These are phyloP conservation scores for Ascochyta clinopodiicola DNA, from an alignment of 2,329 filamentous ascomycete species.

Conservation along the genomic window DNA sequence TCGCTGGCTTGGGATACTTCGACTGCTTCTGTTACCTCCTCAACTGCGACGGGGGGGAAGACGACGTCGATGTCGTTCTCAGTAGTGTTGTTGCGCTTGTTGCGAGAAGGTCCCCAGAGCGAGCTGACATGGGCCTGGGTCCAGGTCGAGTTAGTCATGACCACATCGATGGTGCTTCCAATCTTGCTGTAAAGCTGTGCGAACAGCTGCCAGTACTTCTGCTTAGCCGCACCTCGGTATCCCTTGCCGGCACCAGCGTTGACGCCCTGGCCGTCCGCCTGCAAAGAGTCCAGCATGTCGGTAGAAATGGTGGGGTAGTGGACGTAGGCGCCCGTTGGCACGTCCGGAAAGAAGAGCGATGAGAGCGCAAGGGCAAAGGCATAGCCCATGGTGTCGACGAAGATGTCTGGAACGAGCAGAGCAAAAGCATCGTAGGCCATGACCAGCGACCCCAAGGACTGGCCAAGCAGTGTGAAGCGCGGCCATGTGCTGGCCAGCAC, in stretches of 20 bases:
- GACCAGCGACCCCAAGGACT: conserved; percentile 86
- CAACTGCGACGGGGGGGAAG: conserved; percentile 90
- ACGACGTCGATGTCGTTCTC: conserved; percentile 72
- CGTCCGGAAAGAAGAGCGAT: conserved; percentile 78
- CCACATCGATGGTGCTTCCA: conserved; percentile 83
- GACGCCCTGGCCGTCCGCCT: conserved; percentile 66
- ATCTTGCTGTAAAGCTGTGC: conserved; percentile 82
- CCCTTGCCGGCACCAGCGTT: conserved; percentile 85
- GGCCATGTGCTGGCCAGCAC: conserved; percentile 89
- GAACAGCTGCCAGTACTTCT: conserved; percentile 85
- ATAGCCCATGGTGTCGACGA: conserved; percentile 98
- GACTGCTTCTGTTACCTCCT: conserved; percentile 78
- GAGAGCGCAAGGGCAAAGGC: conserved; percentile 85
- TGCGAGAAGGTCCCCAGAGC: conserved; percentile 71
- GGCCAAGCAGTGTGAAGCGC: conserved; percentile 90
- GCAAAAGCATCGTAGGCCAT: conserved; percentile 92
- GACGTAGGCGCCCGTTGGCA: conserved; percentile 91
- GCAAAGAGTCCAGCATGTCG: conserved; percentile 87
- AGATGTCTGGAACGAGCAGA: conserved; percentile 90
- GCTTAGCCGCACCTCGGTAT: conserved; percentile 73
- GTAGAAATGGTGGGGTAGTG: conserved; percentile 99
- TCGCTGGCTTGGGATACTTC: conserved; percentile 74
- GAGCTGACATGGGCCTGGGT: conserved; percentile 78
- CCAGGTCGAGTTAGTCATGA: conserved; percentile 98
- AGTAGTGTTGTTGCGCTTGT: conserved; percentile 54